Conservation (phyloP, 441 rosid genomes). For the Daphne laureola region DNA sequence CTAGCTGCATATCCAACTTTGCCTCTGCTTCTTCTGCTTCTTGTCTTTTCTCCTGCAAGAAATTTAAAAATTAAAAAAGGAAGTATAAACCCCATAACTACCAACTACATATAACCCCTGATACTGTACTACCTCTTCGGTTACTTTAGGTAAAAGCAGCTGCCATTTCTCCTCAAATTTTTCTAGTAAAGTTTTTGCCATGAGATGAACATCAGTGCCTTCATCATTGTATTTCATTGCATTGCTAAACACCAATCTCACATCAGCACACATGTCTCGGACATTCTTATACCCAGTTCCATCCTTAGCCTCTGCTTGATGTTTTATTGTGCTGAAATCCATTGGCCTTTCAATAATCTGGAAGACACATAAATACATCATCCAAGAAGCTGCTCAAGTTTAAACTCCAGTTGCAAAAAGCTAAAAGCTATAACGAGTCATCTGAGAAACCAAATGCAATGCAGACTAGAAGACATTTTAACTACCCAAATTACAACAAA, state of each 20-base stretch:
- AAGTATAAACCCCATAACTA: constrained; percentile 6
- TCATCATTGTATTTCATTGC: constrained; percentile 92
- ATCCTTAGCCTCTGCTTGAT: constrained; percentile 91
- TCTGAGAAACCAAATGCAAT: constrained; percentile 3
- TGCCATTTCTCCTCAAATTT: constrained; percentile 92
- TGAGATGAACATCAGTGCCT: constrained; percentile 56
- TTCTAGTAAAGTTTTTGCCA: constrained; percentile 78
- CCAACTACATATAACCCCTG: not conserved
- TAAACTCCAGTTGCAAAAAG: too few species aligned
- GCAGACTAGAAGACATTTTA: not conserved
- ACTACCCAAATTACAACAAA: too few species aligned
- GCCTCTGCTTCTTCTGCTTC: constrained; percentile 78
- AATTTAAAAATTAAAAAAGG: constrained; percentile 7
- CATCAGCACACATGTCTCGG: constrained; percentile 71
- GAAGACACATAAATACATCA: not conserved
- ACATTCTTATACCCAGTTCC: constrained; percentile 86
- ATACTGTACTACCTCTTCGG: constrained; percentile 57
- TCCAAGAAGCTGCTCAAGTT: too few species aligned
- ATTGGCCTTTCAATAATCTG: constrained; percentile 94
- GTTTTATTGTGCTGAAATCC: constrained; percentile 85
- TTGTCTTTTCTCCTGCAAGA: constrained; percentile 61
- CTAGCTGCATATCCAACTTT: constrained; percentile 63
- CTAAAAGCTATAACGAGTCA: not conserved
- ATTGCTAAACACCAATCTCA: constrained; percentile 79
- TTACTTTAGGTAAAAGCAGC: constrained; percentile 69